Evolutionary conservation across 1,284 basidiomycete species (phyloP).

Genomic region (Anthracocystis setariae): DNA sequence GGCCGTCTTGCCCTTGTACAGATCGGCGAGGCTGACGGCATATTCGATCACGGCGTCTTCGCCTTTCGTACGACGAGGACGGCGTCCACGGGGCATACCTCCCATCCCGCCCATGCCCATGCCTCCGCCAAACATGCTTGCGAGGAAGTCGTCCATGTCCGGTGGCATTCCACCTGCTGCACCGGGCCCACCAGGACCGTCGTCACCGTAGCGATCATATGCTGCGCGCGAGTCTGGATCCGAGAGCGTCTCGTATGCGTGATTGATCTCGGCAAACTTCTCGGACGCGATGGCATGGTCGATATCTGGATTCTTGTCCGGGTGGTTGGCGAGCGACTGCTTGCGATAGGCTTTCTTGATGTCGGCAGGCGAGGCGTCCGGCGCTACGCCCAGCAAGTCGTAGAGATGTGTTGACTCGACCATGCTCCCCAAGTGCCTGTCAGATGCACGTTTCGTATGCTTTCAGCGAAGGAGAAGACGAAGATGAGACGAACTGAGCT

Average conservation of each 20-base stretch:
- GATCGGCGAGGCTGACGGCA: slow-evolving; percentile 87
- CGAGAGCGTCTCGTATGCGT: slow-evolving; percentile 63
- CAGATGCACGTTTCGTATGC: too few species aligned
- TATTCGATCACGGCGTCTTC: slow-evolving; percentile 74
- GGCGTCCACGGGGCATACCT: slow-evolving; percentile 68
- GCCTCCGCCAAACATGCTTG: slow-evolving; percentile 61
- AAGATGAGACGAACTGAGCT: too few species aligned
- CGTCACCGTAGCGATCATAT: slow-evolving; percentile 63
- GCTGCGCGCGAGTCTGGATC: slow-evolving; percentile 57
- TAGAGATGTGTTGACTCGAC: slow-evolving; percentile 55
- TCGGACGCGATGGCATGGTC: slow-evolving; percentile 55
- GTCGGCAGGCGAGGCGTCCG: slow-evolving; percentile 81
- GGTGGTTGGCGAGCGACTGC: slow-evolving; percentile 61
- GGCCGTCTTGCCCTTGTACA: slow-evolving; percentile 89
- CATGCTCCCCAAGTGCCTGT: too few species aligned
- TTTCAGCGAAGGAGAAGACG: too few species aligned
- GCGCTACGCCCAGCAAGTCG: slow-evolving; percentile 74
- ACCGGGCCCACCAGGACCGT: slow-evolving; percentile 37
- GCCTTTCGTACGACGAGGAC: slow-evolving; percentile 62
- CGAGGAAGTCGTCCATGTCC: slow-evolving; percentile 59
- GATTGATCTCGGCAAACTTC: slow-evolving; percentile 63
- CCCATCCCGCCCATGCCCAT: slow-evolving; percentile 57
- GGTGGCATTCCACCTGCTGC: slow-evolving; percentile 46
- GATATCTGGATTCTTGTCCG: slow-evolving; percentile 63
- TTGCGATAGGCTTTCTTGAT: slow-evolving; percentile 78